phyloP scores from a whole-genome alignment of 495 filamentous ascomycete species.

The Penicillium goetzii region DNA sequence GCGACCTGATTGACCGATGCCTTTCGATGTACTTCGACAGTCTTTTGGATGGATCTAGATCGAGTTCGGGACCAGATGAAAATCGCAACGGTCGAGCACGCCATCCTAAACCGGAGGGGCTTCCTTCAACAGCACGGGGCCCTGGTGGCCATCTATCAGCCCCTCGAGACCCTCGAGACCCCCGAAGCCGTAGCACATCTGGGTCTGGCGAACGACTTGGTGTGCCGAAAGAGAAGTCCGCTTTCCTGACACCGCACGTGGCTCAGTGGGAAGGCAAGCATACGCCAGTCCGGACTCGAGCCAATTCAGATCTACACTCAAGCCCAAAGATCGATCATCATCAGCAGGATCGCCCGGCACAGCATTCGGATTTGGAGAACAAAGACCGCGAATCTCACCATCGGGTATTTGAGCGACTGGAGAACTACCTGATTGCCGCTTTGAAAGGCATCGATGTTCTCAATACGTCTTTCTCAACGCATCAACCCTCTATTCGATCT shows the following conservation, averaged over 20 bases:
- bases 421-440: conserved; percentile 71
- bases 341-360: conserved; percentile 21
- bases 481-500: conserved; percentile 30
- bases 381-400: conserved; percentile 31
- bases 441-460: conserved; percentile 73
- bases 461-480: conserved; percentile 67
- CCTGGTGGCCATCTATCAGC: conserved; percentile 24
- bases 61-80: conserved; percentile 22
- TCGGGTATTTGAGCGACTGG: conserved; percentile 68
- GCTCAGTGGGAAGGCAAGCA: conserved; percentile 27
- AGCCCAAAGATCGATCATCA: conserved; percentile 24
- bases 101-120: not conserved
- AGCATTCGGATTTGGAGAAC: conserved; percentile 20
- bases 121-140: not conserved
- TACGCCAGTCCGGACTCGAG: conserved; percentile 31
- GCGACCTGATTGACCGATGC: conserved; percentile 56
- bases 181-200: conserved; percentile 39
- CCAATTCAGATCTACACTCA: conserved; percentile 38
- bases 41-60: conserved; percentile 29
- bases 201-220: conserved; percentile 29
- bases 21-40: conserved; percentile 54
- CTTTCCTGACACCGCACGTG: conserved; percentile 21
- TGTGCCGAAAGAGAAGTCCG: conserved; percentile 22
- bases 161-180: conserved; percentile 29
- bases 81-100: conserved; percentile 18